A percentile compares a stretch with the other conserved stretches of the same genome.
These are phyloP conservation scores for Thelephora ganbajun DNA, from an alignment of 768 basidiomycete species.

Conservation along the genomic window DNA sequence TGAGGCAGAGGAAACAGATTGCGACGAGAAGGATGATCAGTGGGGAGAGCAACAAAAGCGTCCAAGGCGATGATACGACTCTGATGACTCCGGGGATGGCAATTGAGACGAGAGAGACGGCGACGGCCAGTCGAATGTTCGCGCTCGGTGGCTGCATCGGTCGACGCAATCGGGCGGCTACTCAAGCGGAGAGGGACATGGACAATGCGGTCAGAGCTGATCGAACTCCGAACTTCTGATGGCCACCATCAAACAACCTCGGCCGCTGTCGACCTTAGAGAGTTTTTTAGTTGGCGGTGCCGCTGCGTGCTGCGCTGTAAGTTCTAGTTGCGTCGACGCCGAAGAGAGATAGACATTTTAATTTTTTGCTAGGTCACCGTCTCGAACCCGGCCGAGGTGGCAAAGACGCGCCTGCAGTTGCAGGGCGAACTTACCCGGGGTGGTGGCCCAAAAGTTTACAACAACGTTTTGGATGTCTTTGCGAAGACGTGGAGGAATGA, in stretches of 20 bases:
- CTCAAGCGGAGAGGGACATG: background rate
- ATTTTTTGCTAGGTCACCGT: conserved; percentile 46
- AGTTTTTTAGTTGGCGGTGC: conserved; percentile 82
- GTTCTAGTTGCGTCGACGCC: conserved; percentile 14
- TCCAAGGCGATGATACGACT: conserved; percentile 51
- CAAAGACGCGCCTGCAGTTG: conserved; percentile 90
- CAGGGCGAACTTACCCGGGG: conserved; percentile 86
- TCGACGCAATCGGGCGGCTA: background rate
- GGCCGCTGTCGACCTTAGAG: conserved; percentile 51
- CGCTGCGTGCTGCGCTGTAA: conserved; percentile 83
- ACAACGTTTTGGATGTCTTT: conserved; percentile 76
- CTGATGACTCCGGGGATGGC: conserved; percentile 40
- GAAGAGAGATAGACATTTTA: background rate
- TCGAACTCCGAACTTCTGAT: background rate
- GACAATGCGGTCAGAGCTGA: background rate
- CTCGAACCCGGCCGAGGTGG: conserved; percentile 72
- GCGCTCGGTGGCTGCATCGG: background rate
- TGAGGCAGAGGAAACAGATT: conserved; percentile 36
- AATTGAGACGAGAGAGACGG: conserved; percentile 44
- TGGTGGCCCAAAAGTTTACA: conserved; percentile 67
- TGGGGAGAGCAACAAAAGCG: conserved; percentile 51
- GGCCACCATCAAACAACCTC: background rate
- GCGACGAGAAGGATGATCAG: conserved; percentile 34
- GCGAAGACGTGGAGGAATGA: conserved; percentile 83
- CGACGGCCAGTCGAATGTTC: conserved; percentile 28